Percentiles rank a stretch among this genome's conserved stretches.
Evolutionary conservation across 2,329 filamentous ascomycete genomes (phyloP).

Genomic region (Albifimbria verrucaria): DNA sequence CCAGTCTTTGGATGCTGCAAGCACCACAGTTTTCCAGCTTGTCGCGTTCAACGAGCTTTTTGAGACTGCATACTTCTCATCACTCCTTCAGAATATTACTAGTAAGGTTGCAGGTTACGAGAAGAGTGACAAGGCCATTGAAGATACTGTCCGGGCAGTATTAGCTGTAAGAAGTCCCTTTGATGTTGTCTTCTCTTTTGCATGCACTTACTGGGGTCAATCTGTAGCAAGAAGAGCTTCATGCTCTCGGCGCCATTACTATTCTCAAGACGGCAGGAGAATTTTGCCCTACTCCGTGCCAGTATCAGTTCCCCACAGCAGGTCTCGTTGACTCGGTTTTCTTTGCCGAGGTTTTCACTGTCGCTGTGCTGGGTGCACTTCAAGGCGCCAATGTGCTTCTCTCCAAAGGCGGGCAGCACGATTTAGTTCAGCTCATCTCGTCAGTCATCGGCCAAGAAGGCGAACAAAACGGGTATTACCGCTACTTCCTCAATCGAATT

Average conservation of each 20-base stretch:
- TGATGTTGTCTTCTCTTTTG: too few species aligned
- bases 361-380: conserved; percentile 4
- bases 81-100: conserved; percentile 5
- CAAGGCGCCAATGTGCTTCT: conserved; percentile 5
- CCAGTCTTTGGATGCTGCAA: conserved; percentile 3
- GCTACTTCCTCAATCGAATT: conserved; percentile 1
- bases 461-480: conserved; percentile 5
- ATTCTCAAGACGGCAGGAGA: conserved; percentile 3
- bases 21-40: conserved; percentile 5
- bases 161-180: conserved; percentile 1
- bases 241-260: conserved; percentile 6
- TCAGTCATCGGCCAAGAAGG: conserved; percentile 9
- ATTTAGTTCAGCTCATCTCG: conserved; percentile 4
- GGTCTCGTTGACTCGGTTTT: conserved; percentile 1
- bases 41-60: conserved; percentile 6
- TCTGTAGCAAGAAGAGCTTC: conserved; percentile 6
- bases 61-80: conserved; percentile 6
- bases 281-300: conserved; percentile 3
- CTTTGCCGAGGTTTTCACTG: conserved; percentile 6
- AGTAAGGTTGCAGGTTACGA: neutral
- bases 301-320: conserved; percentile 6
- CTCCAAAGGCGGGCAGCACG: conserved; percentile 1
- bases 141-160: neutral
- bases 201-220: too few species aligned
- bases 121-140: neutral